A percentile compares a stretch with the other conserved stretches of the same genome.
Conservation (phyloP, 2,329 filamentous ascomycete genomes). For the Grosmannia serpens region DNA sequence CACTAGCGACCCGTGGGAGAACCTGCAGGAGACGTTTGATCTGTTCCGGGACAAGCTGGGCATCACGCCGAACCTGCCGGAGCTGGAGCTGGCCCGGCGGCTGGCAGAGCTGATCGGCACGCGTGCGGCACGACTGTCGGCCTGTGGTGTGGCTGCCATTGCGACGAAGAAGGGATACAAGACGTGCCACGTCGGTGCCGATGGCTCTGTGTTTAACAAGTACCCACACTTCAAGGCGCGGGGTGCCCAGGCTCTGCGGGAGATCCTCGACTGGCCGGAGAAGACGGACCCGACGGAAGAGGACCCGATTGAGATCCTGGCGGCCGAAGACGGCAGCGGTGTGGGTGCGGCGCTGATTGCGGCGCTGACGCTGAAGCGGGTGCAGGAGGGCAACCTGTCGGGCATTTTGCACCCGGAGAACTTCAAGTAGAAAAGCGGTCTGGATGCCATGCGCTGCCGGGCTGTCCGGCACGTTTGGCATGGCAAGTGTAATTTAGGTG, state of each 20-base stretch:
- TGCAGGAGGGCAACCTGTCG: slow-evolving; percentile 49
- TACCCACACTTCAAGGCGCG: slow-evolving; percentile 97
- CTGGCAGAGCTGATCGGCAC: slow-evolving; percentile 91
- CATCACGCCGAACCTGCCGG: slow-evolving; percentile 59
- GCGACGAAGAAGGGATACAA: slow-evolving; percentile 90
- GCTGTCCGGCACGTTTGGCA: neutral
- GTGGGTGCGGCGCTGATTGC: slow-evolving; percentile 96
- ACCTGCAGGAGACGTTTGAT: slow-evolving; percentile 78
- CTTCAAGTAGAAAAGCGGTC: slow-evolving; percentile 30
- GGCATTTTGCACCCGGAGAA: slow-evolving; percentile 56
- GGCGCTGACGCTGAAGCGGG: slow-evolving; percentile 53
- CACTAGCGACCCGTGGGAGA: slow-evolving; percentile 78
- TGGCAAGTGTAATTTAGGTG: neutral
- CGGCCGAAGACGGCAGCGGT: slow-evolving; percentile 91
- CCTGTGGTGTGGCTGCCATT: slow-evolving; percentile 91
- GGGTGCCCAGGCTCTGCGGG: slow-evolving; percentile 76
- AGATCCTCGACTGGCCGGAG: slow-evolving; percentile 89
- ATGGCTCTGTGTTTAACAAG: slow-evolving; percentile 97
- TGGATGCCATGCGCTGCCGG: neutral
- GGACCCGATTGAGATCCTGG: slow-evolving; percentile 77
- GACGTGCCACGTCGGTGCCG: slow-evolving; percentile 86
- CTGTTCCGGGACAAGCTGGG: slow-evolving; percentile 67
- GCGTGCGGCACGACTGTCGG: slow-evolving; percentile 81
- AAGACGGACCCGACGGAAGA: slow-evolving; percentile 59
- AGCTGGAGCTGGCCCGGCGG: slow-evolving; percentile 81